These are phyloP conservation scores for Aristolochia californica DNA, from an alignment of 164 flowering plant genomes.

Conservation along the genomic window DNA sequence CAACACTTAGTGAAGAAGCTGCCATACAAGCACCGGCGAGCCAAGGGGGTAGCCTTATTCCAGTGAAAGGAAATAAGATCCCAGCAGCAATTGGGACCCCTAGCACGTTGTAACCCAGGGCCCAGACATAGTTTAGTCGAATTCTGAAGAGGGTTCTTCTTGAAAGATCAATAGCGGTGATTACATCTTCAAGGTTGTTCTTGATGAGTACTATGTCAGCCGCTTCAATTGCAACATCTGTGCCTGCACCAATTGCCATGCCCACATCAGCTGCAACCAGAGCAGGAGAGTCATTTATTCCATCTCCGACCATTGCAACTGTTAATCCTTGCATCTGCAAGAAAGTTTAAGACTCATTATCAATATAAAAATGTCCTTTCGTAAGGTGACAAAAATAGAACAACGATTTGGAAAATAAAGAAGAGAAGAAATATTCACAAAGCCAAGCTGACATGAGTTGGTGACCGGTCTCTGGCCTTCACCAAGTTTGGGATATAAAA, in stretches of 20 bases:
- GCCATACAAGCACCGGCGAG: constrained; percentile 98
- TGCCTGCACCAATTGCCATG: constrained; percentile 98
- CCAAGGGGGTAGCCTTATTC: constrained; percentile 90
- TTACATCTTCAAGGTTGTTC: constrained; percentile 83
- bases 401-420: neutral
- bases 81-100: constrained; percentile 92
- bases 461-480: neutral
- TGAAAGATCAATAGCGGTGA: constrained; percentile 87
- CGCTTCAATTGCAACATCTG: constrained; percentile 89
- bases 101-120: constrained; percentile 85
- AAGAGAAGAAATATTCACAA: neutral
- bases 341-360: neutral
- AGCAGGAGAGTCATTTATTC: constrained; percentile 90
- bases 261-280: constrained; percentile 92
- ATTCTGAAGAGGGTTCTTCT: constrained; percentile 69
- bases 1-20: constrained; percentile 84
- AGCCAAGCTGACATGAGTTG: too few relatives aligned
- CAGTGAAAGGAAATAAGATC: constrained; percentile 63
- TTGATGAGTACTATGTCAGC: constrained; percentile 86
- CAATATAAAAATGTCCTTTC: neutral
- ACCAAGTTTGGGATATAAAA: neutral
- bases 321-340: constrained; percentile 47
- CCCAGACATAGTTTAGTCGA: constrained; percentile 83
- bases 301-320: constrained; percentile 98
- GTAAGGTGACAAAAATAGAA: neutral